Evolutionary conservation across 2,329 filamentous ascomycete genomes (phyloP).

Genomic region (Ascochyta rabiei): DNA sequence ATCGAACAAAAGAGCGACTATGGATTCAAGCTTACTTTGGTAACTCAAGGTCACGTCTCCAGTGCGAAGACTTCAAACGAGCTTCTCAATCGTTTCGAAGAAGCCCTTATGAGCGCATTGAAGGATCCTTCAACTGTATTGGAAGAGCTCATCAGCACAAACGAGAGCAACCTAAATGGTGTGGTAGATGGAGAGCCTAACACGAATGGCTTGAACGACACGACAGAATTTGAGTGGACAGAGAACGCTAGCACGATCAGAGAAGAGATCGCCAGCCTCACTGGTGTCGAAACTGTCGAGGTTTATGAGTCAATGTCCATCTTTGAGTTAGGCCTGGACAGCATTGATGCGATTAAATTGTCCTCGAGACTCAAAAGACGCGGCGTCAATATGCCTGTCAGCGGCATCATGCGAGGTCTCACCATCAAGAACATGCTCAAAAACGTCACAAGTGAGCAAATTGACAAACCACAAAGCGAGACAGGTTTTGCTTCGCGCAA

Average conservation of each 20-base stretch:
- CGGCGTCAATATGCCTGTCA: slow-evolving; percentile 69
- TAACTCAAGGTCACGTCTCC: slow-evolving; percentile 59
- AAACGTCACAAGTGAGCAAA: slow-evolving; percentile 17
- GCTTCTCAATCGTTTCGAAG: slow-evolving; percentile 54
- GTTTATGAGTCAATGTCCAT: slow-evolving; percentile 69
- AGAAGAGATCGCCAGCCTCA: slow-evolving; percentile 67
- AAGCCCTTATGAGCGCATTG: slow-evolving; percentile 46
- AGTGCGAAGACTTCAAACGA: slow-evolving; percentile 42
- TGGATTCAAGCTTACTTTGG: slow-evolving; percentile 63
- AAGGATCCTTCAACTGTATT: slow-evolving; percentile 36
- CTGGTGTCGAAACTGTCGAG: slow-evolving; percentile 57
- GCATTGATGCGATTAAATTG: slow-evolving; percentile 88
- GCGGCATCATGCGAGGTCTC: slow-evolving; percentile 74
- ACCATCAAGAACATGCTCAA: slow-evolving; percentile 68
- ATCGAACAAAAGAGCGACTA: slow-evolving; percentile 61
- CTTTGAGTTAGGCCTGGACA: slow-evolving; percentile 85
- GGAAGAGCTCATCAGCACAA: slow-evolving; percentile 19
- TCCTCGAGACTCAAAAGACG: slow-evolving; percentile 71
- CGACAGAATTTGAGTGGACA: slow-evolving; percentile 63
- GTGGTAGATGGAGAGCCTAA: neutral
- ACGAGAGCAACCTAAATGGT: neutral
- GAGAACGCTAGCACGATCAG: slow-evolving; percentile 60
- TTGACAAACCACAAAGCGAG: neutral
- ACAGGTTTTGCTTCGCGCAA: slow-evolving; percentile 29
- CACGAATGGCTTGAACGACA: neutral